Conservation (phyloP, 805 yeast genomes). For the Vanderwaltozyma yarrowii region DNA sequence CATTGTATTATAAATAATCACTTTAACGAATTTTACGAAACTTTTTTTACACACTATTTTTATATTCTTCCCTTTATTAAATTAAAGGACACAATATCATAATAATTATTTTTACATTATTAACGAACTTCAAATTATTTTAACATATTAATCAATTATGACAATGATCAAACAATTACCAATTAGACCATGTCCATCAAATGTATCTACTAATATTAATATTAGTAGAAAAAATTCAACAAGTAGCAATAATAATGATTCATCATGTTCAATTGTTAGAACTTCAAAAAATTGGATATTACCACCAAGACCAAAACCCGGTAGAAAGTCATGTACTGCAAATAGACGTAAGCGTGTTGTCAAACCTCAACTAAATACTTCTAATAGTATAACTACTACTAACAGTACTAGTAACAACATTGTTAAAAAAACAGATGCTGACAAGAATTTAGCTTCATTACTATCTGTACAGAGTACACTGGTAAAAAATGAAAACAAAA, state of each 20-base stretch:
- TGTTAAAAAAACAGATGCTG: not conserved
- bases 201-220: not conserved
- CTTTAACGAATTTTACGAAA: not conserved
- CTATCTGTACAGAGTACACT: too few relatives aligned
- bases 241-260: not conserved
- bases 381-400: slow-evolving; percentile 1
- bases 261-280: slow-evolving; percentile 19
- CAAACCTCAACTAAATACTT: not conserved
- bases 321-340: slow-evolving; percentile 33
- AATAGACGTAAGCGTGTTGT: not conserved
- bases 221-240: not conserved
- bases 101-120: too few relatives aligned
- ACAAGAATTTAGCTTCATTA: too few relatives aligned
- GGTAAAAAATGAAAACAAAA: not conserved
- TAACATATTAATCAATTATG: too few relatives aligned
- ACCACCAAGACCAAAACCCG: slow-evolving; percentile 78
- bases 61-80: too few relatives aligned
- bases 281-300: slow-evolving; percentile 76
- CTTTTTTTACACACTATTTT: too few relatives aligned
- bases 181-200: slow-evolving; percentile 9
- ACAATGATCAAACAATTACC: slow-evolving; percentile 7
- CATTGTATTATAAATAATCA: not conserved
- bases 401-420: slow-evolving; percentile 1
- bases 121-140: too few relatives aligned
- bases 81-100: too few relatives aligned